Conservation (phyloP, 2,329 filamentous ascomycete species). For the Cryoendolithus antarcticus region DNA sequence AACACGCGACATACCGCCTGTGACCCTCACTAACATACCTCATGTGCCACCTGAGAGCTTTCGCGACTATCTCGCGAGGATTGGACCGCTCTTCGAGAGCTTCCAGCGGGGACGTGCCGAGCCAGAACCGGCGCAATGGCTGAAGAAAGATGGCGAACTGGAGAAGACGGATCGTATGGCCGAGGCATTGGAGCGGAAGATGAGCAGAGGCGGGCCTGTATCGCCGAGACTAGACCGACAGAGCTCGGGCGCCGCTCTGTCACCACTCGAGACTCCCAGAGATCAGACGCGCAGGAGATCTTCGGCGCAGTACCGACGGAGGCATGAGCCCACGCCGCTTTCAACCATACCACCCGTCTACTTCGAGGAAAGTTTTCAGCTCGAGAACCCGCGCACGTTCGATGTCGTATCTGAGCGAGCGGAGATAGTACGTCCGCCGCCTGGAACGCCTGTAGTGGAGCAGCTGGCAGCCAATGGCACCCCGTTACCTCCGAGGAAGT, state of each 20-base stretch:
- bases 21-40: slow-evolving; percentile 77
- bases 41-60: slow-evolving; percentile 72
- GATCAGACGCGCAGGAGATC: slow-evolving; percentile 31
- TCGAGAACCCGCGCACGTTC: slow-evolving; percentile 92
- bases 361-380: slow-evolving; percentile 86
- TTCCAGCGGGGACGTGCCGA: slow-evolving; percentile 73
- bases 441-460: slow-evolving; percentile 29
- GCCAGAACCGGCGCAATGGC: slow-evolving; percentile 44
- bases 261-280: slow-evolving; percentile 35
- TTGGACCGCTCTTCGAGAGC: slow-evolving; percentile 79
- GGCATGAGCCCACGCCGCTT: slow-evolving; percentile 67
- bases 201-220: slow-evolving; percentile 22
- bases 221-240: slow-evolving; percentile 25
- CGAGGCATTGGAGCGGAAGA: slow-evolving; percentile 32
- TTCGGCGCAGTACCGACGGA: slow-evolving; percentile 42
- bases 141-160: slow-evolving; percentile 32
- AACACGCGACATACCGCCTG: slow-evolving; percentile 80
- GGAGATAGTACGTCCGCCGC: slow-evolving; percentile 69
- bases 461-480: slow-evolving; percentile 47
- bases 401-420: slow-evolving; percentile 93
- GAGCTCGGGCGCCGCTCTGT: slow-evolving; percentile 29
- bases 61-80: slow-evolving; percentile 69
- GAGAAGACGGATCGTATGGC: slow-evolving; percentile 38
- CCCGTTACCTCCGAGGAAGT: slow-evolving; percentile 52
- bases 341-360: slow-evolving; percentile 89